Evolutionary conservation across 441 rosid species (phyloP), one percentile per base, ranked within the genome.

Genomic region (Syzygium syzygioides): DNA sequence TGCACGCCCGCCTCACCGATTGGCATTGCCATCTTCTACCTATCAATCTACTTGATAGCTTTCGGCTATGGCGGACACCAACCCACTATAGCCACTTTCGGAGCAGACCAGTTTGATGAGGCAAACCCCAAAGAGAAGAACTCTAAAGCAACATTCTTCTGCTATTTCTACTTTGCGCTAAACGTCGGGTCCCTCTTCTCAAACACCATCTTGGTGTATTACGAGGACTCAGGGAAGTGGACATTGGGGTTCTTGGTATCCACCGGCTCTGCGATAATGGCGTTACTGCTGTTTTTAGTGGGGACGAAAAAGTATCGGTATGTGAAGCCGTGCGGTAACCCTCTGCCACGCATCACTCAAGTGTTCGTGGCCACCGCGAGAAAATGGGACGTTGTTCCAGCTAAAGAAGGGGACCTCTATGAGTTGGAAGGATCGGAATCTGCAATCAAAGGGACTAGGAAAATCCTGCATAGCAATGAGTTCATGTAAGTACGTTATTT

Each of bases 41-140:
- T 87, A 87, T 87, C 88, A 12, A 87, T 87, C 45, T 87, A 87
- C 52, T 18, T 62, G 83, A 34, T 87, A 60, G 88, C 88, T 37
- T 87, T 87, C 3, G 88, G 88, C 41, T 87, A 87, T 50, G 88
- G 88, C 20, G 85, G 88, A 32, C 79, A 87, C 83, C 88, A 60
- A 87, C 88, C 88, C 56, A 53, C 88, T 20, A 14, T 87, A 62
- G 88, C 88, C 88, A 87, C 88, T 59, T 66, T 87, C 25, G 88
- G 88, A 14, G 88, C 80, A 25, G 88, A 87, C 56, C 88, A 87
- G 83, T 87, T 87, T 53, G 88, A 64, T 53, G 88, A 87, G 26
- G 71, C 48, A 54, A 68, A 41, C 57, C 84, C 88, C n/a, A 87
- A 50, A 53, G n/a, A 64, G 55, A 62, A 68, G 83, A 34, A 30